Evolutionary conservation across 1,139 yeast genomes (phyloP).

Genomic region (Taphrina populina): DNA sequence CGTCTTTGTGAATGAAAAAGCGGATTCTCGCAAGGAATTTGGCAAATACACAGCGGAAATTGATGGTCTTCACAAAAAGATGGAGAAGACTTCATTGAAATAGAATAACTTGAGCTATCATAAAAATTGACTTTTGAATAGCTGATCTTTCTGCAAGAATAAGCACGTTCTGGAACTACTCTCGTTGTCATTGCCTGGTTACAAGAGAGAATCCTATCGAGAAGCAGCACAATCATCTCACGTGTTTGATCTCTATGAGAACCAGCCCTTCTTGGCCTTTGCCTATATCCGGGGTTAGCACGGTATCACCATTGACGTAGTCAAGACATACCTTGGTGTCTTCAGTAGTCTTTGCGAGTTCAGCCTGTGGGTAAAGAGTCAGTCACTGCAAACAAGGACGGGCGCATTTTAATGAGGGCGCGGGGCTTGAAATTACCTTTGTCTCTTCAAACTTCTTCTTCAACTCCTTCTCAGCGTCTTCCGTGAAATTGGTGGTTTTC

Average conservation of each 20-base stretch:
- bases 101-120: neutral
- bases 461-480: conserved; percentile 18
- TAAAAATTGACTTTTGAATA: neutral
- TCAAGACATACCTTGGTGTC: conserved; percentile 1
- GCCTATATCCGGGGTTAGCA: conserved; percentile 4
- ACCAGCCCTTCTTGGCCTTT: conserved; percentile 18
- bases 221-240: neutral
- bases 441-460: conserved; percentile 28
- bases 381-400: neutral
- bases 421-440: conserved; percentile 1
- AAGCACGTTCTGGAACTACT: too few species aligned
- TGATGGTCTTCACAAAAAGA: conserved; percentile 20
- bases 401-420: too few species aligned
- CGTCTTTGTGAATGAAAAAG: conserved; percentile 37
- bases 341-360: conserved; percentile 12
- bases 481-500: conserved; percentile 20
- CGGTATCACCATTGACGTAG: neutral
- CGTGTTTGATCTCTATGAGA: neutral
- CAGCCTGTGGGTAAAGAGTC: conserved; percentile 2
- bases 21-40: conserved; percentile 37
- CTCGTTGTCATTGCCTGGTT: too few species aligned
- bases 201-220: neutral
- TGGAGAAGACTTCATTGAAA: conserved; percentile 10
- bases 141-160: too few species aligned
- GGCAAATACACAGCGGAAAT: conserved; percentile 33